Percentiles rank a stretch among this genome's conserved stretches.
Evolutionary conservation across 179 eudicot species (phyloP).

Genomic region (Sideroxylon spinosum): DNA sequence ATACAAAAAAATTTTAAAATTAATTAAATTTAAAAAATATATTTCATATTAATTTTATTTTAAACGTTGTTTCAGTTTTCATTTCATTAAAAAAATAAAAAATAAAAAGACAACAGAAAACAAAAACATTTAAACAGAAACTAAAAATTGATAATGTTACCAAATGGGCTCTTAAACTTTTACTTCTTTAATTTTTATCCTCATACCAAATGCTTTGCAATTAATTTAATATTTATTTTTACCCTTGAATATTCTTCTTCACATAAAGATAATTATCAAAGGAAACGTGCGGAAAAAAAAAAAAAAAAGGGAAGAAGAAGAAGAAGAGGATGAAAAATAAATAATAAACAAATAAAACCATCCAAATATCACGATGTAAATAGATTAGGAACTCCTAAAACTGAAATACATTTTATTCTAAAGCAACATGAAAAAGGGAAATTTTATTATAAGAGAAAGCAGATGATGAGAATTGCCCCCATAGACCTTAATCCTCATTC

Average conservation of each 20-base stretch:
- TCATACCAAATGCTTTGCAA: no score
- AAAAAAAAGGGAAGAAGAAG: neutral
- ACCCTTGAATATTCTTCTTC: neutral
- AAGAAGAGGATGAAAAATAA: neutral
- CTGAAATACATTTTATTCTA: neutral
- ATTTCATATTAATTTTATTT: no score
- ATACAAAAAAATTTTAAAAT: no score
- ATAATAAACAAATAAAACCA: neutral
- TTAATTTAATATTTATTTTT: no score
- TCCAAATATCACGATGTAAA: neutral
- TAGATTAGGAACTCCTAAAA: neutral
- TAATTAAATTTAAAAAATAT: no score
- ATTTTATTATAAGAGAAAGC: slow-evolving; percentile 1
- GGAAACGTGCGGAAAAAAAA: neutral
- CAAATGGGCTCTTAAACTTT: no score
- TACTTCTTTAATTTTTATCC: no score
- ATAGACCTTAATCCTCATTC: neutral
- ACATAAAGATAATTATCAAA: neutral
- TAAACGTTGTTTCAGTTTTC: no score
- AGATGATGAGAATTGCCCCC: neutral
- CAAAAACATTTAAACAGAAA: no score
- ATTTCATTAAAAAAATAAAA: no score
- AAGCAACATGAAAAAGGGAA: neutral
- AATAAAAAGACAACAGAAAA: no score
- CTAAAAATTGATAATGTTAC: no score